Percentiles rank a stretch among this genome's conserved stretches.
Evolutionary conservation across 176 grass and related monocot species (phyloP).

Genomic region (Lolium perenne): DNA sequence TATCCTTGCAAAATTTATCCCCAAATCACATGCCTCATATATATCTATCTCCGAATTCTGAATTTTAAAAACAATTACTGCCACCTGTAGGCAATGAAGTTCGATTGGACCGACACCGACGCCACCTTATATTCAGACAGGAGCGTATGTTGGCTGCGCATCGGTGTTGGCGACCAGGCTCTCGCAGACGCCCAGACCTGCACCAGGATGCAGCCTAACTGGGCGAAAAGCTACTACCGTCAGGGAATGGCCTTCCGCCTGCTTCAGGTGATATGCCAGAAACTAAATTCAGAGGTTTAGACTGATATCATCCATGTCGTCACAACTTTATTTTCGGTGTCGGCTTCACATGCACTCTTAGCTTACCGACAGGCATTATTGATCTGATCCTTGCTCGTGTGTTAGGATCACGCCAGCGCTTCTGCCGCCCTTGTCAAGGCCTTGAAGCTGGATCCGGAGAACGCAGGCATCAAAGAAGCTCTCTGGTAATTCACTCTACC

Average conservation of each 20-base stretch:
- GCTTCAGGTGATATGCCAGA: not conserved
- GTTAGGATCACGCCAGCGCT: not conserved
- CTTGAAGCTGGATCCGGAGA: not conserved
- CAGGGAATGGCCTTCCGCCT: constrained; percentile 34
- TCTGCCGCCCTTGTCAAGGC: not conserved
- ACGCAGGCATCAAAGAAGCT: not conserved
- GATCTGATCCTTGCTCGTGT: not conserved
- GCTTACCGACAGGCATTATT: not conserved
- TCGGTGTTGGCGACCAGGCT: constrained; percentile 8
- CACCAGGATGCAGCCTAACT: not conserved
- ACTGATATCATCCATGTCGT: not conserved
- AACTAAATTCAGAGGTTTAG: not conserved
- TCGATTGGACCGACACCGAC: not conserved
- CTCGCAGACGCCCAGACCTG: not conserved
- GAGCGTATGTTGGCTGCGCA: not conserved
- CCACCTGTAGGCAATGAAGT: constrained; percentile 1
- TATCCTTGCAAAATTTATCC: not conserved
- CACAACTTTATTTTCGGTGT: too few relatives aligned
- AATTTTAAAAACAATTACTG: not conserved
- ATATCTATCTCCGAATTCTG: not conserved
- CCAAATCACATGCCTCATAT: not conserved
- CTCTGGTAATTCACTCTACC: not conserved
- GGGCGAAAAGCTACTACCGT: constrained; percentile 37
- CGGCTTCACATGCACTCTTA: too few relatives aligned
- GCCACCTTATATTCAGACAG: constrained; percentile 14